These are phyloP conservation scores for Athelia sp. DNA, from an alignment of 1,284 basidiomycete species.

Conservation along the genomic window DNA sequence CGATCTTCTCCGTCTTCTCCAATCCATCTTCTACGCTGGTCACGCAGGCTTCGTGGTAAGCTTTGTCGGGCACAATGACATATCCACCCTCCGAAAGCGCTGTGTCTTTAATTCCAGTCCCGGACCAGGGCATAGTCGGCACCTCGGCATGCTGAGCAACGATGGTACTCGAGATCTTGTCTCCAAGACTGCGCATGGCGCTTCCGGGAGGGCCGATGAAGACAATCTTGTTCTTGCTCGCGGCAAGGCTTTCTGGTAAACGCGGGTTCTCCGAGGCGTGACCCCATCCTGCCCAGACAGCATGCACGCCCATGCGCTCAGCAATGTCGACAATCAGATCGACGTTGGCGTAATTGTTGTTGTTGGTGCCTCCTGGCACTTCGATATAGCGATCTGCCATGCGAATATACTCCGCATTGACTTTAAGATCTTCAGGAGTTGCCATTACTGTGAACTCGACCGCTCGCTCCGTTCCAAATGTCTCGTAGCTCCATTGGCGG, in stretches of 20 bases:
- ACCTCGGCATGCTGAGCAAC: constrained; percentile 97
- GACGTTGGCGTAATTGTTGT: constrained; percentile 99
- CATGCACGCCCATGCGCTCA: constrained; percentile 95
- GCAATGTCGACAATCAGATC: constrained; percentile 99
- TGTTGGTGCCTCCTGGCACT: constrained; percentile 97
- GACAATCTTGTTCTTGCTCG: constrained; percentile 93
- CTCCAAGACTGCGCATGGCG: constrained; percentile 98
- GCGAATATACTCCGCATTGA: constrained; percentile 99
- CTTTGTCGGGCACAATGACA: constrained; percentile 91
- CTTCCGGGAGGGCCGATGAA: constrained; percentile 99
- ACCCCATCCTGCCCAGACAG: constrained; percentile 99
- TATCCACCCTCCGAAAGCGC: constrained; percentile 84
- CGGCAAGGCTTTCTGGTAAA: constrained; percentile 90
- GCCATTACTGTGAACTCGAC: constrained; percentile 99
- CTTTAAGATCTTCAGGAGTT: constrained; percentile 96
- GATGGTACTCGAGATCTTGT: constrained; percentile 99
- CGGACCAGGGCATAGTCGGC: constrained; percentile 99
- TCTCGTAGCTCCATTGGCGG: constrained; percentile 99
- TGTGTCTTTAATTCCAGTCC: constrained; percentile 91
- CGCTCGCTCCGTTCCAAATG: constrained; percentile 93
- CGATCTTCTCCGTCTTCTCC: constrained; percentile 81
- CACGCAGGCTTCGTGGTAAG: constrained; percentile 89
- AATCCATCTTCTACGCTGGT: constrained; percentile 88
- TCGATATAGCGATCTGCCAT: constrained; percentile 99
- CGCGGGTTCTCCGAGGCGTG: constrained; percentile 99